These are phyloP conservation scores for Microglena sp. DNA, from an alignment of 139 green algal species.

Conservation along the genomic window DNA sequence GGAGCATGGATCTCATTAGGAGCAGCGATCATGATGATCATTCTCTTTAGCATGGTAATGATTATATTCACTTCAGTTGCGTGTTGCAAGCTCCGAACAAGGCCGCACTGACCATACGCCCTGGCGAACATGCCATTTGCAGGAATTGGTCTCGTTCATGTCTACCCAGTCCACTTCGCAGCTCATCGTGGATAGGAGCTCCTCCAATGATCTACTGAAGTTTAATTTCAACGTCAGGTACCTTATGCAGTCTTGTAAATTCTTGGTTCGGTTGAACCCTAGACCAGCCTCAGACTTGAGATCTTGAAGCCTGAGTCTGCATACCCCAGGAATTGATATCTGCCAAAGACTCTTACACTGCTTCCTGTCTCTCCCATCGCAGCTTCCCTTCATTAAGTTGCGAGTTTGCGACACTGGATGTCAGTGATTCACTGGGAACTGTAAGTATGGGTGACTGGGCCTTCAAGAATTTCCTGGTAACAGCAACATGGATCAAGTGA, in stretches of 20 bases:
- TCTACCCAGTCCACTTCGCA: constrained; percentile 46
- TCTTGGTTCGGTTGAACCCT: no score
- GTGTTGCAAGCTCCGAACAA: background rate
- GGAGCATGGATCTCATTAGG: constrained; percentile 80
- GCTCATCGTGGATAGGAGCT: constrained; percentile 81
- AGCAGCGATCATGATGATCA: constrained; percentile 69
- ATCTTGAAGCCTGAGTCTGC: background rate
- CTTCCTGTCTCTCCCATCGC: constrained; percentile 10
- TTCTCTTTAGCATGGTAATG: constrained; percentile 70
- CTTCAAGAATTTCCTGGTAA: no score
- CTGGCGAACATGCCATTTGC: constrained; percentile 14
- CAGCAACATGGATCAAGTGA: no score
- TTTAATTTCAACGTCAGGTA: constrained; percentile 96
- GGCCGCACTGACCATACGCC: background rate
- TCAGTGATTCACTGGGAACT: constrained; percentile 86
- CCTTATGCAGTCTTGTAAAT: background rate
- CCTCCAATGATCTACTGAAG: constrained; percentile 83
- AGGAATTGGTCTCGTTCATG: constrained; percentile 82
- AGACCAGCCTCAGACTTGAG: background rate
- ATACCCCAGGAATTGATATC: background rate
- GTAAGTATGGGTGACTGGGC: constrained; percentile 27
- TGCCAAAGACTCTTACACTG: background rate
- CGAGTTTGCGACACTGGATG: constrained; percentile 93
- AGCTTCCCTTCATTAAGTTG: constrained; percentile 85
- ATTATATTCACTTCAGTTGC: background rate